Evolutionary conservation across 805 yeast species (phyloP), one percentile per base, ranked within the genome.

Genomic region (Metschnikowia henanensis): DNA sequence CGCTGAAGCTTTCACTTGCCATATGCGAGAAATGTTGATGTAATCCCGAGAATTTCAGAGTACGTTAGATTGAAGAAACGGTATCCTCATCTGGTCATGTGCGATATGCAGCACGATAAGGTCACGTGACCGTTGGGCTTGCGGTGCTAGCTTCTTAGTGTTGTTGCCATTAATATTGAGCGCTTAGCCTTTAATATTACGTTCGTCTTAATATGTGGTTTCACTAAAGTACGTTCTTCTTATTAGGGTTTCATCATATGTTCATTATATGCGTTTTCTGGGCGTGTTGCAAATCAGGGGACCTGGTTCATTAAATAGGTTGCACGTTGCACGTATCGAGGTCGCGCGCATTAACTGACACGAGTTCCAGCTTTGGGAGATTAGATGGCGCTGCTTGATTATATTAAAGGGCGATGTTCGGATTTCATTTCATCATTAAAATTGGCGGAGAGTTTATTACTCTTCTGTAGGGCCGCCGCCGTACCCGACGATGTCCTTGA

Each of bases 401-500:
- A 6, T n/a, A 17, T 31, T 18, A 16, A 10, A 30, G 32, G 32
- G 32, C 32, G 26, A 23, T 9, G n/a, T 23, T 23, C 26, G 4
- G 15, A 10, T 17, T 15, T 30, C 32, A 30, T 15, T 26, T 9
- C 29, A 22, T 28, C 35, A 18, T 37, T 20, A 23, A 34, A 23
- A 15, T 16, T 5, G 12, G 29, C 21, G 23, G 37, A 26, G 17
- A 19, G 19, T 8, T 33, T 8, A 30, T 28, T 35, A 17, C 26
- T 33, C 37, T 9, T 22, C 21, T 21, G 8, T 23, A 13, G 41
- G 44, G 29, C 63, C 72, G 31, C 43, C 45, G 25, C 47, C 50
- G 42, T 72, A 58, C 6, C 89, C 90, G 49, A 94, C 80, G 35
- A 89, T 80, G 34, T 90, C 88, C 44, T 76, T 69, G 59, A 94